A percentile compares a stretch with the other conserved stretches of the same genome.
These are phyloP conservation scores for Neurospora africana DNA, from an alignment of 495 filamentous ascomycete species.

Conservation along the genomic window DNA sequence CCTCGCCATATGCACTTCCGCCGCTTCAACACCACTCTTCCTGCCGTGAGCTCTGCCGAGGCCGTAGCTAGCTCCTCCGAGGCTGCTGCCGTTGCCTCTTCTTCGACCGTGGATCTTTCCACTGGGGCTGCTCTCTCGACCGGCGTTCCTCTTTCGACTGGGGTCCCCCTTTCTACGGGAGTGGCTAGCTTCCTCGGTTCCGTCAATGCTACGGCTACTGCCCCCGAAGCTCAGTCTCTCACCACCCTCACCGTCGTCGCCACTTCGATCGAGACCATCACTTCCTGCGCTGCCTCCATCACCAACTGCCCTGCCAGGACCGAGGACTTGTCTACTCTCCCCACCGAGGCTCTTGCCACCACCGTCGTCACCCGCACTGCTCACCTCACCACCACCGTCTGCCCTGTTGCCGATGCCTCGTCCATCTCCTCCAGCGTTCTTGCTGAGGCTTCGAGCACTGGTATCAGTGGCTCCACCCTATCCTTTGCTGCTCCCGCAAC, in stretches of 20 bases:
- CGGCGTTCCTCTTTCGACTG: conserved; percentile 4
- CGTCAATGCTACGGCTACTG: background rate
- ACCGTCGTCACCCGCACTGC: conserved; percentile 34
- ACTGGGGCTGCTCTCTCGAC: conserved; percentile 1
- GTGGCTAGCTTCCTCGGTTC: background rate
- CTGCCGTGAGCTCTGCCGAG: background rate
- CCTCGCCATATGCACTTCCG: conserved; percentile 30
- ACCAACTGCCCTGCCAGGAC: conserved; percentile 50
- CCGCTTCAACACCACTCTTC: conserved; percentile 26
- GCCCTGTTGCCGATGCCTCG: conserved; percentile 32
- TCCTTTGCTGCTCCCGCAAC: background rate
- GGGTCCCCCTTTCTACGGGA: conserved; percentile 2
- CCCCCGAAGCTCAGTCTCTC: background rate
- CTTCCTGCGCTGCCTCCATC: conserved; percentile 49
- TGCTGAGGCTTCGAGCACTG: conserved; percentile 22
- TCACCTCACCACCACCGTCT: conserved; percentile 34
- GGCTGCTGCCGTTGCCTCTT: conserved; percentile 14
- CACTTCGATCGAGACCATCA: conserved; percentile 51
- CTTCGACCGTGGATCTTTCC: conserved; percentile 25
- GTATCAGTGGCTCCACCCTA: background rate
- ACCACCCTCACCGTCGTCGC: conserved; percentile 36
- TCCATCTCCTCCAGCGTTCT: conserved; percentile 32
- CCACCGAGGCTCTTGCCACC: conserved; percentile 20
- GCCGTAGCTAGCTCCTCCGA: conserved; percentile 2
- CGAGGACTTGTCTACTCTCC: conserved; percentile 21